phyloP scores from a whole-genome alignment of 2,329 filamentous ascomycete genomes.

The Onygenales sp. region DNA sequence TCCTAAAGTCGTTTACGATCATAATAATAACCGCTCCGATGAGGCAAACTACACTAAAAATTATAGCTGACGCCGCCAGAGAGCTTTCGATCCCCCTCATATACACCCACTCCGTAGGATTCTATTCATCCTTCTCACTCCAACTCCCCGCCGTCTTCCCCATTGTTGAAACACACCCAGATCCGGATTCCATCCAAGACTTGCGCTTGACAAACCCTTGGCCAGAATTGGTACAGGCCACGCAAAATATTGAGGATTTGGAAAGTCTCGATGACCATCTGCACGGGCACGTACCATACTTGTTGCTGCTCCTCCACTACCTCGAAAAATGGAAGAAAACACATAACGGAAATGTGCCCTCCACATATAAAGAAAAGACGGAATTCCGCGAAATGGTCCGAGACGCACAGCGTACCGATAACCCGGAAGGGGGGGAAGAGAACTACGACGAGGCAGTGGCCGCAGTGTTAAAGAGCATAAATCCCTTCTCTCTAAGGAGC shows the following conservation, averaged over 20 bases:
- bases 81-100: conserved; percentile 62
- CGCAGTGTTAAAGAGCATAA: conserved; percentile 81
- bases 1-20: conserved; percentile 44
- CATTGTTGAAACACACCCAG: conserved; percentile 91
- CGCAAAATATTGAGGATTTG: conserved; percentile 55
- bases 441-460: conserved; percentile 90
- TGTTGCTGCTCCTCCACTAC: conserved; percentile 73
- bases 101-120: conserved; percentile 79
- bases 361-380: conserved; percentile 74
- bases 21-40: conserved; percentile 54
- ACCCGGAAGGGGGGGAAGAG: conserved; percentile 80
- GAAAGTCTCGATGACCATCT: conserved; percentile 64
- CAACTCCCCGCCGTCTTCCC: conserved; percentile 71
- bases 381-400: conserved; percentile 67
- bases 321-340: conserved; percentile 67
- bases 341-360: conserved; percentile 60
- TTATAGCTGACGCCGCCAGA: conserved; percentile 42
- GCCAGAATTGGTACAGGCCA: conserved; percentile 66
- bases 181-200: conserved; percentile 74
- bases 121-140: conserved; percentile 83
- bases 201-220: conserved; percentile 77
- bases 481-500: conserved; percentile 55
- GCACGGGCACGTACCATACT: conserved; percentile 85
- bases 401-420: conserved; percentile 58
- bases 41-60: conserved; percentile 40